phyloP scores from a whole-genome alignment of 1,139 yeast species.

The Pneumocystis sp. region DNA sequence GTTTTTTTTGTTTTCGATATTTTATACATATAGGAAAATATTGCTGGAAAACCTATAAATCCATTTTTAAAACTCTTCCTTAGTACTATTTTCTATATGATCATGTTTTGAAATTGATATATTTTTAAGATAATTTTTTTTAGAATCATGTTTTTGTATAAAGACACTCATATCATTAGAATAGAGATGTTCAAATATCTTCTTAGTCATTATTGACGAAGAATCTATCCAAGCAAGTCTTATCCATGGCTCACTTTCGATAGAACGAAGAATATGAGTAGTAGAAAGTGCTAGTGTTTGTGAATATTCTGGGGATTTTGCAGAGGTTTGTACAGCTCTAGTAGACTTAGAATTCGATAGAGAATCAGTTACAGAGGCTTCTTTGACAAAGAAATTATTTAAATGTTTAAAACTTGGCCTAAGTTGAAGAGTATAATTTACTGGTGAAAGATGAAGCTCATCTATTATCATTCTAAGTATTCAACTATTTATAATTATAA shows the following conservation, averaged over 20 bases:
- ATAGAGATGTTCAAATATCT: neutral
- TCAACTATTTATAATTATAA: neutral
- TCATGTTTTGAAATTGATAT: neutral
- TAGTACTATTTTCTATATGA: neutral
- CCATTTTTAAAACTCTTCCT: neutral
- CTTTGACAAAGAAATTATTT: neutral
- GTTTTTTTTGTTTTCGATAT: neutral
- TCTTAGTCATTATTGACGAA: neutral
- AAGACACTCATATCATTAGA: neutral
- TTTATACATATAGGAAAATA: too few species aligned
- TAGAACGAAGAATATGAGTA: neutral
- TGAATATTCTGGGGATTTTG: neutral
- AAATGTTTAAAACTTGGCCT: neutral
- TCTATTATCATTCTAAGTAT: neutral
- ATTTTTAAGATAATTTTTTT: neutral
- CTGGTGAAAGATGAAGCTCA: slow-evolving; percentile 1
- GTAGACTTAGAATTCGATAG: neutral
- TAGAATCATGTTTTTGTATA: neutral
- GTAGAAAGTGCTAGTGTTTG: neutral
- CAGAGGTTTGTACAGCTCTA: neutral
- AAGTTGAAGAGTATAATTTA: neutral
- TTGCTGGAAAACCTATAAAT: neutral
- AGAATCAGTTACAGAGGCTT: neutral
- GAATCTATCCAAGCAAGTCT: neutral
- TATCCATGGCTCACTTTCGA: neutral